These are phyloP conservation scores for Paecilomyces dactylethromorphus DNA, from an alignment of 2,329 filamentous ascomycete genomes.

Conservation along the genomic window DNA sequence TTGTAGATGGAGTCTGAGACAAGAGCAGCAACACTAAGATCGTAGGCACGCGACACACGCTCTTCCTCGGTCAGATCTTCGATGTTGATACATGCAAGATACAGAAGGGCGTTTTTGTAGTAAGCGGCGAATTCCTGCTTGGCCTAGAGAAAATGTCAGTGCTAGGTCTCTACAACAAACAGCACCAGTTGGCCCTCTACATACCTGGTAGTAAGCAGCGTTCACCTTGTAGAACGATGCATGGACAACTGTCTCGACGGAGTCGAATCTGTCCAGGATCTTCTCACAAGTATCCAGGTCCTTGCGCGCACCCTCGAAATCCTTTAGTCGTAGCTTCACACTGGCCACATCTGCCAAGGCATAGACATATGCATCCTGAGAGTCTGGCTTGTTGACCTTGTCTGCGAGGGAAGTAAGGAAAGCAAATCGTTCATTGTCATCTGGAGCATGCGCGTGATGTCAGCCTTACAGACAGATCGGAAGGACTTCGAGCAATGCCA, in stretches of 20 bases:
- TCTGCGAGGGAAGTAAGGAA: conserved; percentile 79
- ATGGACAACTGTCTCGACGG: conserved; percentile 90
- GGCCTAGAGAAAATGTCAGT: conserved; percentile 36
- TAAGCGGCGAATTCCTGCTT: conserved; percentile 92
- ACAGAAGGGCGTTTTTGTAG: conserved; percentile 95
- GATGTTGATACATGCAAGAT: conserved; percentile 91
- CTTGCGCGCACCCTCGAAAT: conserved; percentile 75
- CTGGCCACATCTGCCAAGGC: conserved; percentile 84
- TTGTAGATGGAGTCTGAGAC: conserved; percentile 97
- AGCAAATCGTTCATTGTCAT: conserved; percentile 74
- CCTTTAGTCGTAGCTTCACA: conserved; percentile 73
- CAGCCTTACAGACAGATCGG: conserved; percentile 1
- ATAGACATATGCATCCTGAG: conserved; percentile 93
- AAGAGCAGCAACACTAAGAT: conserved; percentile 84
- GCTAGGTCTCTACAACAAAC: neutral
- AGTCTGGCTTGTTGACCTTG: conserved; percentile 85
- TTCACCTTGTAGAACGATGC: conserved; percentile 94
- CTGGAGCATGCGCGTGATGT: conserved; percentile 40
- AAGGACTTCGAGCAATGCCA: neutral
- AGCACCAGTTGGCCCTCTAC: conserved; percentile 7
- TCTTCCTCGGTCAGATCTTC: conserved; percentile 66
- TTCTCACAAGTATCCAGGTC: conserved; percentile 82
- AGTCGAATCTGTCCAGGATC: conserved; percentile 86
- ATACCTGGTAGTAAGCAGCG: conserved; percentile 83
- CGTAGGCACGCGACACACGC: conserved; percentile 77